Percentiles rank a stretch among this genome's conserved stretches.
Evolutionary conservation across 2,329 filamentous ascomycete species (phyloP).

Genomic region (Aspergillus latus): DNA sequence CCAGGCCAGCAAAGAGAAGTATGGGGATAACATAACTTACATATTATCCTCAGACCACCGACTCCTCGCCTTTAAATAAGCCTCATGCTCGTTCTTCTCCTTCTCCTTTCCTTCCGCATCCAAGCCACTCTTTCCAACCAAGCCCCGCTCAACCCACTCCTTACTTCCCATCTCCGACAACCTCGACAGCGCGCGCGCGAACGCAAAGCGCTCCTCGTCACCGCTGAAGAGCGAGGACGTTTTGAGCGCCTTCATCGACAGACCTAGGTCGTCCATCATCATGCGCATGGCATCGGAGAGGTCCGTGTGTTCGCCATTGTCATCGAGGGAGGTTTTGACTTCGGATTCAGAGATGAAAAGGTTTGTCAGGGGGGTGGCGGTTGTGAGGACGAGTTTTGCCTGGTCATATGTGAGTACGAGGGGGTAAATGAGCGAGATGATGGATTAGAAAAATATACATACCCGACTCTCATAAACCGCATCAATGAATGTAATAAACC

Average conservation of each 20-base stretch:
- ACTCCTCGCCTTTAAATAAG: conserved; percentile 50
- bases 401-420: conserved; percentile 39
- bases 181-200: conserved; percentile 81
- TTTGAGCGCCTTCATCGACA: conserved; percentile 82
- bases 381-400: conserved; percentile 93
- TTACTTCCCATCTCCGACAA: conserved; percentile 89
- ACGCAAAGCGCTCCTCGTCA: conserved; percentile 95
- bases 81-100: conserved; percentile 46
- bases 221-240: conserved; percentile 84
- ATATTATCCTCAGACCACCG: conserved; percentile 53
- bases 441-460: conserved; percentile 23
- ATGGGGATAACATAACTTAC: conserved; percentile 23
- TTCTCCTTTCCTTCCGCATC: conserved; percentile 37
- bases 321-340: conserved; percentile 59
- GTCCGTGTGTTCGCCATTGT: conserved; percentile 49
- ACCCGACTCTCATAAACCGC: conserved; percentile 80
- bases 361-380: conserved; percentile 77
- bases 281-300: conserved; percentile 71
- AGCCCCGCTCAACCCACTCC: conserved; percentile 86
- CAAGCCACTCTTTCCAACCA: conserved; percentile 43
- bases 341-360: conserved; percentile 79
- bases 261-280: conserved; percentile 83
- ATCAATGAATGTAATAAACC: conserved; percentile 98
- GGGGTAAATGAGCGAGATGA: no score
- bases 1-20: not conserved